phyloP scores from a whole-genome alignment of 2,329 filamentous ascomycete species.

The Oidium heveae region DNA sequence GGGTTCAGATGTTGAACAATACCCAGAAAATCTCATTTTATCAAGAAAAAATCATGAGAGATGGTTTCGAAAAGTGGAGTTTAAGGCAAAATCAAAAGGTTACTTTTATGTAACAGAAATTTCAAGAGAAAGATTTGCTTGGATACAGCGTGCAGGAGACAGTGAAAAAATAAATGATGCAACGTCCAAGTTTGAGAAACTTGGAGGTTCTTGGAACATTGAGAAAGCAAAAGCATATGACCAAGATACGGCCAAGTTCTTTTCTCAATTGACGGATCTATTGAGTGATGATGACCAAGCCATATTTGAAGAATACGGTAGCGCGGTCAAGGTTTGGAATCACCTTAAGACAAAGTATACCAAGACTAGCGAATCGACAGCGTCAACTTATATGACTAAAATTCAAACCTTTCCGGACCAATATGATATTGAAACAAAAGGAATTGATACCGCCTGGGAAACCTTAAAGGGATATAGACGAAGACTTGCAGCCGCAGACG shows the following conservation, averaged over 20 bases:
- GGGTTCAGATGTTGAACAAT: background rate
- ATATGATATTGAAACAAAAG: background rate
- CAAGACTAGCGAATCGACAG: too few species aligned
- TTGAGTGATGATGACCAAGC: background rate
- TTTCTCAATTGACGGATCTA: too few species aligned
- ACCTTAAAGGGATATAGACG: too few species aligned
- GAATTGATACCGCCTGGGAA: background rate
- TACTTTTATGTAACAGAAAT: background rate
- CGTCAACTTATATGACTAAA: background rate
- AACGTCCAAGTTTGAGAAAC: background rate
- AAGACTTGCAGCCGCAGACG: too few species aligned
- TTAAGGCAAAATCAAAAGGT: too few species aligned
- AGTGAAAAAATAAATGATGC: background rate
- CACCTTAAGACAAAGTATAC: background rate
- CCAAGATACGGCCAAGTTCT: too few species aligned
- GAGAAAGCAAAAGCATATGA: background rate
- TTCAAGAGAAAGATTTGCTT: background rate
- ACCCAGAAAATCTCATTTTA: background rate
- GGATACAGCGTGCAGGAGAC: background rate
- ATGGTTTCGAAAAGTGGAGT: background rate
- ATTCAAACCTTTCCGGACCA: background rate
- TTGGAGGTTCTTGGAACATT: background rate
- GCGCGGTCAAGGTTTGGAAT: too few species aligned
- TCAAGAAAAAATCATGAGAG: background rate
- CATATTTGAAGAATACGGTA: background rate